Percentiles rank a stretch among this genome's conserved stretches.
phyloP scores from a whole-genome alignment of 495 filamentous ascomycete species.

The Podospora conica region DNA sequence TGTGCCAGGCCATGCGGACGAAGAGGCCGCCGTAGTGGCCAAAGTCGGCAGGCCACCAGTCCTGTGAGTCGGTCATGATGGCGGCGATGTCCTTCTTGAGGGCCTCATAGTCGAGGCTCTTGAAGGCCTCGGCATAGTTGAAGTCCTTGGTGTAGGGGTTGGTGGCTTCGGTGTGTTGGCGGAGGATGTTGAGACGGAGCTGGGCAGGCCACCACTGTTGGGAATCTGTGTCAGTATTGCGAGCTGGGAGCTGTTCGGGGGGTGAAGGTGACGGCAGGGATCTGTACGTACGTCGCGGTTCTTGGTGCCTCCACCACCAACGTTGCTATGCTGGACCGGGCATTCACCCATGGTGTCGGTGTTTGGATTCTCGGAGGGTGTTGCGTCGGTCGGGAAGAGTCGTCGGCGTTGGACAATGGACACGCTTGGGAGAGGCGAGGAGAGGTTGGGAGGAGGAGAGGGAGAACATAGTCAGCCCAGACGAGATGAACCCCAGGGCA shows the following conservation, averaged over 20 bases:
- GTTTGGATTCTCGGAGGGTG: neutral
- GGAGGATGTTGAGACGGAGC: slow-evolving; percentile 62
- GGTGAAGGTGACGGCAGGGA: too few species aligned
- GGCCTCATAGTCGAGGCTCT: slow-evolving; percentile 60
- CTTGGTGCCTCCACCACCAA: slow-evolving; percentile 54
- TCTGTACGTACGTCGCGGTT: too few species aligned
- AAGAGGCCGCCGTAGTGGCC: slow-evolving; percentile 73
- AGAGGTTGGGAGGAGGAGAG: neutral
- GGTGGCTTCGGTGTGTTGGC: slow-evolving; percentile 56
- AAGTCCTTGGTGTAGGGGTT: slow-evolving; percentile 57
- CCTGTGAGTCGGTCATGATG: slow-evolving; percentile 69
- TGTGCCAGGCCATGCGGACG: slow-evolving; percentile 73
- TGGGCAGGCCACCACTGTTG: slow-evolving; percentile 69
- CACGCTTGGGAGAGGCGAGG: neutral
- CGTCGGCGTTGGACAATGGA: neutral
- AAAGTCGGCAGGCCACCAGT: slow-evolving; percentile 72
- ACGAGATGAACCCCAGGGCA: neutral
- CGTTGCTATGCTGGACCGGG: slow-evolving; percentile 47
- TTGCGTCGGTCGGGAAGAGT: neutral
- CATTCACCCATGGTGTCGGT: slow-evolving; percentile 35
- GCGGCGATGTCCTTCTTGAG: slow-evolving; percentile 62
- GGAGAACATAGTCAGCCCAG: neutral
- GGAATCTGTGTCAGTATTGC: too few species aligned
- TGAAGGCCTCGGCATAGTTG: slow-evolving; percentile 63
- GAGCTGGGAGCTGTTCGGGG: too few species aligned